Conservation (phyloP, 768 basidiomycete species). For the Calvatia gigantea region DNA sequence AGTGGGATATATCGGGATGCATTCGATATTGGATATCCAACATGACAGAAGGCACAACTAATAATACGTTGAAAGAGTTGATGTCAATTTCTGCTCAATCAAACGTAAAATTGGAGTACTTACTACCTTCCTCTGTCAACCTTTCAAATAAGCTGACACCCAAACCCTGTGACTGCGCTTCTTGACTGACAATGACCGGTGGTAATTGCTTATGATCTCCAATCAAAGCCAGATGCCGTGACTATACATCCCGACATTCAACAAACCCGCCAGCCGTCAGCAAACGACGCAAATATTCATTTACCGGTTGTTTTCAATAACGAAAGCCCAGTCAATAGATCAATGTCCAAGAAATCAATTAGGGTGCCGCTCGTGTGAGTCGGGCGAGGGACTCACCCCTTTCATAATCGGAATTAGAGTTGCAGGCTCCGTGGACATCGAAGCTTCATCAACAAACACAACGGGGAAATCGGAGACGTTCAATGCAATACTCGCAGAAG, state of each 20-base stretch:
- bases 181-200: constrained; percentile 76
- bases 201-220: constrained; percentile 98
- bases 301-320: not conserved
- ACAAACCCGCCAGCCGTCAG: constrained; percentile 4
- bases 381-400: constrained; percentile 57
- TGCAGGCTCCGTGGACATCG: constrained; percentile 94
- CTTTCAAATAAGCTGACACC: constrained; percentile 86
- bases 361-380: not conserved
- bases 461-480: constrained; percentile 85
- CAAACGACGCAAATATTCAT: not conserved
- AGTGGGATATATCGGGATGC: constrained; percentile 87
- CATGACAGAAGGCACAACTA: constrained; percentile 87
- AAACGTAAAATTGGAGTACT: constrained; percentile 24
- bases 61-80: not conserved
- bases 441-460: constrained; percentile 93
- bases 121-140: constrained; percentile 78
- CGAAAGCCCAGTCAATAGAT: not conserved
- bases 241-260: constrained; percentile 53
- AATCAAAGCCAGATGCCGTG: constrained; percentile 80
- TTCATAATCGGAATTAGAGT: constrained; percentile 91
- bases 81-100: constrained; percentile 3
- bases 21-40: constrained; percentile 95
- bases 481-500: constrained; percentile 62
- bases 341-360: not conserved
- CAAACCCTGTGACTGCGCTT: constrained; percentile 71